phyloP scores from a whole-genome alignment of 2,329 filamentous ascomycete genomes.

The Amphichorda felina region DNA sequence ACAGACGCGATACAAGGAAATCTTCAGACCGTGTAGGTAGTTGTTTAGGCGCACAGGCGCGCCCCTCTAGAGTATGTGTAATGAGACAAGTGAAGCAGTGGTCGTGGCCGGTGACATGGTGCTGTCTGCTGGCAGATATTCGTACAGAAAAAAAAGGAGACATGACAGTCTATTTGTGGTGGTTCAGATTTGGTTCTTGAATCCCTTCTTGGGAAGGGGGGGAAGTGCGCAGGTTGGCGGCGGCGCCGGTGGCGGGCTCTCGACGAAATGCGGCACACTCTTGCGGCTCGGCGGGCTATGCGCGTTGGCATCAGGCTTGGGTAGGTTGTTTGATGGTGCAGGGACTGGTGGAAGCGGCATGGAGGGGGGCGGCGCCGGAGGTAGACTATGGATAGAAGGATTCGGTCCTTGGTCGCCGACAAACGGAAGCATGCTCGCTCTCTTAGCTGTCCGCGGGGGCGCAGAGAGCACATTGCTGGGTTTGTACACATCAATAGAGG shows the following conservation, averaged over 20 bases:
- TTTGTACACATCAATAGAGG: conserved; percentile 19
- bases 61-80: no score
- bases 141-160: background rate
- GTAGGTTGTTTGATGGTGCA: conserved; percentile 7
- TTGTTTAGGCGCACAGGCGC: no score
- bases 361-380: conserved; percentile 14
- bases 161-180: background rate
- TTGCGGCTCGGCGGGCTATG: conserved; percentile 22
- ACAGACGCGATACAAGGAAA: no score
- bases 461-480: conserved; percentile 5
- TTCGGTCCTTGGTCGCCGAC: conserved; percentile 1
- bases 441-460: conserved; percentile 4
- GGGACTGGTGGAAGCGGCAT: conserved; percentile 19
- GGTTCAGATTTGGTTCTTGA: background rate
- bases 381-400: background rate
- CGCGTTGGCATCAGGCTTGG: conserved; percentile 9
- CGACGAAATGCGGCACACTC: conserved; percentile 38
- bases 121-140: background rate
- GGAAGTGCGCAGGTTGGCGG: conserved; percentile 44
- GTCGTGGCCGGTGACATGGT: no score
- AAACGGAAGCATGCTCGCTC: conserved; percentile 9
- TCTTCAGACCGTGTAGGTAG: no score
- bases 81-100: no score
- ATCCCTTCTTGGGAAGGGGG: conserved; percentile 28
- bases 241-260: conserved; percentile 39